Evolutionary conservation across 176 grass and related monocot genomes (phyloP), one percentile per base, ranked within the genome.

Genomic region (Luzula sylvatica): DNA sequence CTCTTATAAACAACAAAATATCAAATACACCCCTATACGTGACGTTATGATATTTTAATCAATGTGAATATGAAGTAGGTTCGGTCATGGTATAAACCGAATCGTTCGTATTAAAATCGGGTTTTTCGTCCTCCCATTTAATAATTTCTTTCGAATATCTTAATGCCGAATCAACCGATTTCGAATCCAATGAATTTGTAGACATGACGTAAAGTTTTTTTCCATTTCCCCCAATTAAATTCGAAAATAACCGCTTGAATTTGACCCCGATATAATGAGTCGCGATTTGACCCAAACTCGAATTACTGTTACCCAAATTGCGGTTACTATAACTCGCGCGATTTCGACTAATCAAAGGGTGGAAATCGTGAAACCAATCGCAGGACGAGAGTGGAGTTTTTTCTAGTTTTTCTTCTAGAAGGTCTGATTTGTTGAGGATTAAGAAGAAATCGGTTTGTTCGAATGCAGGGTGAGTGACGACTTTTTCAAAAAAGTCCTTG

Each of bases 61-160:
- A 98, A 20, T 56, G 70, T 42, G 81, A 80, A 65, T 50, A 80
- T 29, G 81, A 72, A 66, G 77, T 90, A 0, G 82, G 86, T 55
- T 92, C 93, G 14, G 62, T 80, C 15, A 74, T 70, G 49, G 81
- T 87, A 65, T 87, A 75, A 3, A 75, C 45, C 0, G 93, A 72
- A 51, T 98, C 86, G 28, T 54, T 68, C 26, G 58, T 61, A n/a
- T 51, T 65, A 8, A 82, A 86, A 15, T 77, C 68, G 0, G 78
- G 78, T 42, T 74, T 87, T 30, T 98, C 86, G 3, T 98, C 86
- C 7, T 87, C 93, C 93, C 93, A 98, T 62, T 82, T 98, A 40
- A 83, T 2, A 9, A 92, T 76, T 61, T 90, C 93, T 59, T 82
- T 57, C 2, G 75, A 46, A 3, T 87, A 83, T 13, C 66, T 72